Conservation (phyloP, 352 stramenopile species). For the Phytophthora citrophthora region DNA sequence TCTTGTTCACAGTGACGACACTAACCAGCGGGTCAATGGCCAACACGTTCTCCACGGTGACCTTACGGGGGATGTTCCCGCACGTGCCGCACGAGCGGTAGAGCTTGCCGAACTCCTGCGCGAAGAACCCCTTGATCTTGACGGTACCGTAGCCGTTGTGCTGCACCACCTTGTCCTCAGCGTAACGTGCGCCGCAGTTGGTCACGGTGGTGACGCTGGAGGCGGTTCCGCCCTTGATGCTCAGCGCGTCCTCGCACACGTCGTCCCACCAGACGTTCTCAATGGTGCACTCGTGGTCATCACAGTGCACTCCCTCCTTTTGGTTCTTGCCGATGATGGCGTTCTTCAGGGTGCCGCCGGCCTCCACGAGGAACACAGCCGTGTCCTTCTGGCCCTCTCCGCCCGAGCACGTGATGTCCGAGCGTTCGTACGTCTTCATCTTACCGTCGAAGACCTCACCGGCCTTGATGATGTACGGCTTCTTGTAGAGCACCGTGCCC, state of each 20-base stretch:
- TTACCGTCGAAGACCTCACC: not conserved
- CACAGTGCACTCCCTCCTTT: not conserved
- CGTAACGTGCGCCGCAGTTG: conserved; percentile 39
- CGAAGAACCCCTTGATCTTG: not conserved
- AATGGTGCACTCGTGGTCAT: conserved; percentile 1
- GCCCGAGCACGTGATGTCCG: not conserved
- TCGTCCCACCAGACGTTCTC: not conserved
- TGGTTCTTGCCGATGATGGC: not conserved
- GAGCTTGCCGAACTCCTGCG: not conserved
- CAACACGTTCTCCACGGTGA: conserved; percentile 31
- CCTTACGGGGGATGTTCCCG: conserved; percentile 16
- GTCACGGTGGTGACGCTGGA: conserved; percentile 30
- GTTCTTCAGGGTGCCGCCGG: not conserved
- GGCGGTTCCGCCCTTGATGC: conserved; percentile 6
- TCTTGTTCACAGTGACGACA: conserved; percentile 30
- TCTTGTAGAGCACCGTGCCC: not conserved
- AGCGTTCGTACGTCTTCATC: not conserved
- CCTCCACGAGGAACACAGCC: not conserved
- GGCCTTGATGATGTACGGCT: not conserved
- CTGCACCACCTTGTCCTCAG: conserved; percentile 47
- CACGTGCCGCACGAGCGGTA: not conserved
- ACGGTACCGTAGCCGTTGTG: conserved; percentile 3
- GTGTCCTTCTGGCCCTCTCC: not conserved
- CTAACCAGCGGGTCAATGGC: conserved; percentile 25
- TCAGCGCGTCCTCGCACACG: conserved; percentile 2